Base-by-base conservation (phyloP, 208 protist species). In the Trypanosoma congolense region DNA sequence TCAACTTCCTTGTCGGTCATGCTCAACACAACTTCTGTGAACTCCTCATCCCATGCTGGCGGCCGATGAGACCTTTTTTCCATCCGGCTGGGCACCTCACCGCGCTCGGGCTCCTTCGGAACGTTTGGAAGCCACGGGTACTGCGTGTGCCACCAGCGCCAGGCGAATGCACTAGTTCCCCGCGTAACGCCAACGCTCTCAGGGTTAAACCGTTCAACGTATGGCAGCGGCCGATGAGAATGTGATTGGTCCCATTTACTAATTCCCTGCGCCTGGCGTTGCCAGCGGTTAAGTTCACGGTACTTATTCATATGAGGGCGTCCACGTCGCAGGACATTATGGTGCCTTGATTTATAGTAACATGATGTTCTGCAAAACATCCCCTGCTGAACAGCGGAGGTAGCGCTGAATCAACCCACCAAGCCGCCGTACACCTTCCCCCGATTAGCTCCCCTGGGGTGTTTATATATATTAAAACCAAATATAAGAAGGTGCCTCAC, bases 131-230 rank as follows among this genome's bases (percentile, higher is more conserved):
- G 66, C 80, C 80, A 92, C 51, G 87, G 86, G 62, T 93, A 84
- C 69, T 96, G 90, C 51, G 85, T 92, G 59, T 93, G 75, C 90
- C 90, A 96, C 87, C 90, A 96, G 63, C 77, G 76, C 84, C 84
- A 93, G 46, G 90, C 85, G 14, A 69, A 71, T 29, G 75, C 41
- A 19, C 77, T 85, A 6, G 86, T 92, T 26, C 86, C 90, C 26
- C 78, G 75, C n/a, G 90, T 90, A 36, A 93, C 72, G 25, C 80
- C 84, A 31, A 90, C 75, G 51, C 82, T 56, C 40, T 93, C 86
- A 0, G 90, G 90, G 58, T 93, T 96, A 46, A 96, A 96, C 35
- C 90, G 86, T 35, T 93, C 76, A 22, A 73, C 70, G 43, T 73
- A 75, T 4, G 86, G 90, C 44, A 75, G 66, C 10, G 73, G 82